phyloP scores from a whole-genome alignment of 768 basidiomycete genomes.

The Lanmaoa pseudosensibilis region DNA sequence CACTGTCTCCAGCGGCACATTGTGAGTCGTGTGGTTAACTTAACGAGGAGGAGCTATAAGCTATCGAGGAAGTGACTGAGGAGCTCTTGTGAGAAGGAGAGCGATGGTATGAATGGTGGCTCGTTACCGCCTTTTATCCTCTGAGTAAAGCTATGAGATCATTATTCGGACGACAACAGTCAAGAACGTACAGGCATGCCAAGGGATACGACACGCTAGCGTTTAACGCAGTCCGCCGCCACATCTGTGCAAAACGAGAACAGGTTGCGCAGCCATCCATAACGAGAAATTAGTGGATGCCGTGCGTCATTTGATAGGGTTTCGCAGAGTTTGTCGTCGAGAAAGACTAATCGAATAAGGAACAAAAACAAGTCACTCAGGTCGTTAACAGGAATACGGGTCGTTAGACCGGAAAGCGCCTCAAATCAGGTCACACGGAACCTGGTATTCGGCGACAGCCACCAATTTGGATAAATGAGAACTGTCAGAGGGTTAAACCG shows the following conservation, averaged over 20 bases:
- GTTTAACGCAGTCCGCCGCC: slow-evolving; percentile 24
- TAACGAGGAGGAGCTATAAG: neutral
- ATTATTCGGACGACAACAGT: slow-evolving; percentile 14
- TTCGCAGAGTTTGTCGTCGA: slow-evolving; percentile 35
- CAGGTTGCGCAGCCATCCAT: slow-evolving; percentile 28
- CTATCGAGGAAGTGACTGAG: slow-evolving; percentile 8
- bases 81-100: neutral
- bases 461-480: slow-evolving; percentile 34
- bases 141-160: slow-evolving; percentile 28
- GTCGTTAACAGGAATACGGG: slow-evolving; percentile 16
- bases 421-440: slow-evolving; percentile 25
- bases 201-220: slow-evolving; percentile 22
- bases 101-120: slow-evolving; percentile 11
- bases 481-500: slow-evolving; percentile 24
- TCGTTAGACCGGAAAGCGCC: slow-evolving; percentile 18
- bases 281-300: slow-evolving; percentile 27
- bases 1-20: slow-evolving; percentile 62
- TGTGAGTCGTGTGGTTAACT: slow-evolving; percentile 3
- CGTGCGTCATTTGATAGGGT: slow-evolving; percentile 39
- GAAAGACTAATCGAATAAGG: slow-evolving; percentile 38
- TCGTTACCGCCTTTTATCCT: slow-evolving; percentile 29
- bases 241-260: slow-evolving; percentile 28
- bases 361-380: slow-evolving; percentile 18
- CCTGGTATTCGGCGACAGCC: slow-evolving; percentile 17
- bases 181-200: slow-evolving; percentile 21